Base-by-base conservation (phyloP, 2,329 filamentous ascomycete genomes). In the Neocatenulostroma microsporum region DNA sequence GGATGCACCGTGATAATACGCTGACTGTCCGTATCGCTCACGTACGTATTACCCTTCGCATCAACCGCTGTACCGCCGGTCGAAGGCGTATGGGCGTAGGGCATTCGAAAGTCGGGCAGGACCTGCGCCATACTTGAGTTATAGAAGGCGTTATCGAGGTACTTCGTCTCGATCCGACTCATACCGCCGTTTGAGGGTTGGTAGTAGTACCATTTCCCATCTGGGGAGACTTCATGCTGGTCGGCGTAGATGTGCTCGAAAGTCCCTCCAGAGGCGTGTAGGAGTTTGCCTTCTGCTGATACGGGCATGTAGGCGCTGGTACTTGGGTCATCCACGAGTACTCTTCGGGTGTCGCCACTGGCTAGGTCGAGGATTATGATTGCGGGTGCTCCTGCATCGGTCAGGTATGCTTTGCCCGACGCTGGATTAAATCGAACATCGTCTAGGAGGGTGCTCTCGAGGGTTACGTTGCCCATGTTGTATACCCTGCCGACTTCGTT, bases 21-120 rank as follows among this genome's bases (percentile, higher is more conserved):
- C 37, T 55, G 52, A 20, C 46, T 45, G 33, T 63, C 55, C 1
- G 51, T 57, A 40, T 63, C 61, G 42, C 52, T 56, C 32, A 48
- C 37, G 40, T 63, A 64, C 20, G 63, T 57, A 36, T 59, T 61
- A 3, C 62, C 62, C 8, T 56, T 31, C 1, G 53, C 58, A 36
- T 63, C 62, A 25, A 63, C 62, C 3, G 61, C 57, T 4, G 57
- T 62, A 17, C 60, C 60, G 12, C 58, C 60, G 2, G 60, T 63
- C 3, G 51, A 53, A 2, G 60, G 57, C 1, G 61, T 63, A 15
- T 56, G 44, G 1, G 60, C 47, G 31, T 54, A 60, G 1, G 60
- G 53, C 34, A 53, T 42, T 2, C 47, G 42, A 27, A 49, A 60
- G 7, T 42, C 31, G 3, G 34, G 41, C 4, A 62, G 51, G 2